Base-by-base conservation (phyloP, 2,329 filamentous ascomycete genomes). In the Cladorrhinum sp. region DNA sequence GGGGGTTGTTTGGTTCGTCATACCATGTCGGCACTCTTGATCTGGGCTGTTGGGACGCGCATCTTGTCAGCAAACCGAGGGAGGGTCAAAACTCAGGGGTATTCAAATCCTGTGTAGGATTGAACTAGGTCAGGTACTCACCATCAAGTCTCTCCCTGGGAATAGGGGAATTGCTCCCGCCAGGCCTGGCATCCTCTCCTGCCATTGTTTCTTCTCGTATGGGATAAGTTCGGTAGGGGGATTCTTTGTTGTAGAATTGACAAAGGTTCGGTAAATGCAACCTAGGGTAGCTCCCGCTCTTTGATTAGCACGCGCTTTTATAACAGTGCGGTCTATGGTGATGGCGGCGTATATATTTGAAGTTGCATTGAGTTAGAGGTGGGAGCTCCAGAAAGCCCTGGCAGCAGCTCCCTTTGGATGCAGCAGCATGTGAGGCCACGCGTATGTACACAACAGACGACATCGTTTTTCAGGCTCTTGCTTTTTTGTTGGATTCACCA, bases 21-120 rank as follows among this genome's bases (percentile, higher is more conserved):
- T 83, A 98, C 95, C 95, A 99, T 99, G 75, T 99, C 95, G 62
- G 92, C 93, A 69, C 93, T 96, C 82, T 99, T 99, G 78, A 99
- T 88, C 79, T 96, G 92, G 65, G 92, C 95, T 99, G 69, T 68
- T 59, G 67, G 68, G 49, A 24, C 29, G 5, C 29, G n/a, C 49
- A 62, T 56, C 41, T 41, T 36, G 25, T 68, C 60, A 68, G 66
- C 61, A 45, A n/a, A 52, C 57, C 22, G 8, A 27, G 41, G 41
- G 41, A 45, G 41, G 45, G 27, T 55, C 20, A 16, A 16, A 18
- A 16, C 24, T 23, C 27, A 52, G 53, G 56, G 48, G 5, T 1
- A 53, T n/a, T n/a, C n/a, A n/a, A n/a, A n/a, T n/a, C n/a, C n/a
- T n/a, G n/a, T n/a, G n/a, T n/a, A n/a, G n/a, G n/a, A n/a, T n/a